Evolutionary conservation across 257 asterid genomes (phyloP), one percentile per base, ranked within the genome.

Genomic region (Fraxinus cuspidata): DNA sequence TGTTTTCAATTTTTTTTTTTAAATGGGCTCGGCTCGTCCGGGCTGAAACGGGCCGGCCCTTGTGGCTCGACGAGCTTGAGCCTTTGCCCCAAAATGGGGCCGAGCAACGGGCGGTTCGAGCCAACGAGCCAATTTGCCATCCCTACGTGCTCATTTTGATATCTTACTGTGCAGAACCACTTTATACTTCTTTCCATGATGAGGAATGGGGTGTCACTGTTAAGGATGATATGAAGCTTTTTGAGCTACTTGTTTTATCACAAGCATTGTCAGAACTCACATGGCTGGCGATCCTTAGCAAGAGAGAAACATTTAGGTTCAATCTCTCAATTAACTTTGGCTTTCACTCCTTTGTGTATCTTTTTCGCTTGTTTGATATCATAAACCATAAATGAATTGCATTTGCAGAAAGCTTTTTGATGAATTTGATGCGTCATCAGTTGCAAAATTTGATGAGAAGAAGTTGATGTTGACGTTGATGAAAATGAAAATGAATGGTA

Each of bases 121-220:
- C n/a, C n/a, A n/a, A n/a, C n/a, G n/a, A n/a, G n/a, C n/a, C n/a
- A n/a, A n/a, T n/a, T n/a, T n/a, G n/a, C n/a, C n/a, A n/a, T n/a
- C n/a, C n/a, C 31, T 29, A 56, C 60, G 12, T 40, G 0, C 19
- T 71, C 68, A 75, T 60, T 78, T 42, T 51, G 64, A 31, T 31
- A 2, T 77, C 29, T 3, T 44, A 42, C 47, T 16, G n/a, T 77
- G 87, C 95, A 93, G 98, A 93, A 51, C 86, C 93, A 32, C 69
- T 85, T 85, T 92, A 92, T 83, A 73, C 79, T 78, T 93, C 79
- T 78, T 93, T 92, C 83, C 98, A 93, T 77, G 98, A 93, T 12
- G 91, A 89, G 79, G 98, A 92, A 88, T 92, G 94, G 94, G 97
- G 97, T 79, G 92, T 88, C 67, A 95, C 97, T 19, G 92, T 89